Base-by-base conservation (phyloP, 2,329 filamentous ascomycete species). In the Sporothrix pseudoabietina region DNA sequence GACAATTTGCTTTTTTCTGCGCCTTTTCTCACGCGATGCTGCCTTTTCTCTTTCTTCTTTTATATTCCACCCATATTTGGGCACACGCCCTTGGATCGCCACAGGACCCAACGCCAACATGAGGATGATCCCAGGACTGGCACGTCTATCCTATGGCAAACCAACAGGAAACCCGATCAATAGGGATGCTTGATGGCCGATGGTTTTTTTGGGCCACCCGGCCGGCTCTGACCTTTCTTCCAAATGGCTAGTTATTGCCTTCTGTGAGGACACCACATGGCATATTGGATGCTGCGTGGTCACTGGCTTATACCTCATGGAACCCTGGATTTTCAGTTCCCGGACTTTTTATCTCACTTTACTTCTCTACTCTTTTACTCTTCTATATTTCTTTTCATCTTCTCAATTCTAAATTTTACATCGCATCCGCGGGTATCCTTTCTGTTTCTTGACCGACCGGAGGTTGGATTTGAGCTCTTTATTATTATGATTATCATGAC, bases 401-500 rank as follows among this genome's bases (percentile, higher is more conserved):
- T 10, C 3, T 35, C 9, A 44, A 44, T 44, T 59, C 19, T 44
- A 9, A 59, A 44, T 30, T 39, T 59, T 19, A n/a, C 68, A 22
- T 55, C n/a, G 41, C 49, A 35, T 47, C 26, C 26, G 9, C 16
- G 41, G n/a, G 26, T 16, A 35, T 54, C 35, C 35, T 22, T 59
- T 44, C 10, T 55, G 52, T n/a, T 59, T 39, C 12, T 57, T 39
- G 32, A 55, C 47, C 66, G 66, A 69, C 47, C 16, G 49, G 66
- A 69, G 66, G 49, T 54, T 69, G 41, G 66, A 69, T 69, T 69
- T 55, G 16, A n/a, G 61, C 61, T 9, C 16, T 55, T 69, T 1
- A 26, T 63, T 14, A 19, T 61, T 61, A 49, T 41, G 39, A n/a
- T 35, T 35, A 35, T 69, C 7, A 69, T 69, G 52, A 59, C 49